Evolutionary conservation across 176 grass and related monocot genomes (phyloP), one percentile per base, ranked within the genome.

Genomic region (Stipa capillata): DNA sequence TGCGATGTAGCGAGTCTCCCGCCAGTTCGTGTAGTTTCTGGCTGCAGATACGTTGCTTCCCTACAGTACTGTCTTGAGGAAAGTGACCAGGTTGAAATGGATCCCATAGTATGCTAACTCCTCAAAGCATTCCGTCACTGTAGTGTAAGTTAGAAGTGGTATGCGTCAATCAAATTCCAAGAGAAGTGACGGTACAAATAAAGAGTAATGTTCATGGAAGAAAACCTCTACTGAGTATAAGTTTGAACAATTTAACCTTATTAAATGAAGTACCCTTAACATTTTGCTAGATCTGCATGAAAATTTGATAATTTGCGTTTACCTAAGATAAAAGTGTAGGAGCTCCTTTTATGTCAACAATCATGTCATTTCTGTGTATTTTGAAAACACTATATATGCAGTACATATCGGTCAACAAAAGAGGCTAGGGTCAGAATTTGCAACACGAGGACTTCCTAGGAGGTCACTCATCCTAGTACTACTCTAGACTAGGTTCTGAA

Each of bases 71-170:
- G 60, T 88, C 81, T 80, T 86, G 17, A 97, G 85, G 76, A 92
- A 97, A 29, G 86, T 87, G 31, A 97, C 90, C 43, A 97, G 70
- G 65, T 97, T 92, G 76, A 78, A 90, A 45, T 84, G 55, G 62
- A 97, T 92, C 54, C 87, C 93, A 40, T 84, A 90, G 65, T 86
- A 83, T 2, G 90, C 87, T 55, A 92, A 75, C 56, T 82, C 76
- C 71, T 88, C 84, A 69, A 88, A 92, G 68, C 85, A 87, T 76
- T 97, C 85, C 45, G 88, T 93, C 43, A 86, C 90, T 97, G 84
- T 76, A 82, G 23, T 66, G 49, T 27, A 47, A 69, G 44, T 32
- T 1, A 11, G 3, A 73, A n/a, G 8, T 47, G 62, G 21, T 15
- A 69, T 71, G 10, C 42, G 3, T 62, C 16, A 72, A 78, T 29